Conservation (phyloP, 257 asterid genomes). For the Ilex asprella region DNA sequence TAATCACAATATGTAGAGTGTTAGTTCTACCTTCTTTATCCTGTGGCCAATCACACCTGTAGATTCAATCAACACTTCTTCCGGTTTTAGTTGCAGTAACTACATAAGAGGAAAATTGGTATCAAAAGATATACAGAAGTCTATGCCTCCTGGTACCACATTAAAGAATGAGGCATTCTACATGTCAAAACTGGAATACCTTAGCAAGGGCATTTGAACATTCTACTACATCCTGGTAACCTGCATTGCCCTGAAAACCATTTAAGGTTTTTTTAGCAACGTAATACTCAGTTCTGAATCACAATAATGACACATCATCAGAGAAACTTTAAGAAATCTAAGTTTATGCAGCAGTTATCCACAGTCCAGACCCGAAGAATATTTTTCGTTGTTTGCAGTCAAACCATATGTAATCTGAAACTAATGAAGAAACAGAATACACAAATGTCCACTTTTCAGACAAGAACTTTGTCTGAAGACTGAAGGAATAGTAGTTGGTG, state of each 20-base stretch:
- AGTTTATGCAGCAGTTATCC: no score
- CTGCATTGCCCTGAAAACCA: slow-evolving; percentile 81
- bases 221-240: slow-evolving; percentile 84
- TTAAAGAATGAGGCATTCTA: neutral
- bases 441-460: no score
- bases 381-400: no score
- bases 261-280: slow-evolving; percentile 14
- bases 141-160: neutral
- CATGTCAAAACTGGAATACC: slow-evolving; percentile 31
- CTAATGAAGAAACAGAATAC: neutral
- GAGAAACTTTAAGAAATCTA: neutral
- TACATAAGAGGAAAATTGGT: slow-evolving; percentile 24
- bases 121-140: slow-evolving; percentile 5
- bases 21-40: slow-evolving; percentile 70
- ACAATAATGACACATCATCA: neutral
- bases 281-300: neutral
- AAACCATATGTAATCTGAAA: neutral
- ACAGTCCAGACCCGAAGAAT: no score
- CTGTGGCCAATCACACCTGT: slow-evolving; percentile 95
- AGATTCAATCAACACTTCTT: slow-evolving; percentile 85
- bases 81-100: slow-evolving; percentile 70
- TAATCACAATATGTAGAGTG: no score
- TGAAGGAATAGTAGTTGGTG: no score
- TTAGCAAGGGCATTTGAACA: slow-evolving; percentile 70
- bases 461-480: no score